Base-by-base conservation (phyloP, 768 basidiomycete species). In the Collybiopsis confluens region DNA sequence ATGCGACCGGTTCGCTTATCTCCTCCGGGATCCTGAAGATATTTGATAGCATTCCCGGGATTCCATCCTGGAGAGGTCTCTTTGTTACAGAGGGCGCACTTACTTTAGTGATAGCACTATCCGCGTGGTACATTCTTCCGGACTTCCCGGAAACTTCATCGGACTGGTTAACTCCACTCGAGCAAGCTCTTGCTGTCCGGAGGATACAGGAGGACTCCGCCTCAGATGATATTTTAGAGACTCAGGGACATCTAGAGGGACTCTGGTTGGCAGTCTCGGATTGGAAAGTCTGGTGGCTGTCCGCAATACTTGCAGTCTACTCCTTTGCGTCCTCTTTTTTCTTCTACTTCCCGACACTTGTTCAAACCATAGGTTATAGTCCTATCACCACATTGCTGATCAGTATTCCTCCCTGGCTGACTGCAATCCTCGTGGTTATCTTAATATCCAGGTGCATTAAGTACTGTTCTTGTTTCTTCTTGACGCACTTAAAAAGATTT, bases 211-310 rank as follows among this genome's bases (percentile, higher is more conserved):
- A 88, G 61, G 88, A 90, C 56, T 70, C 72, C 23, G 81, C 80
- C 24, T 70, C 79, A 13, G 71, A 74, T 10, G 81, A 83, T 53
- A 70, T 78, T 41, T 70, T 68, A 27, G 72, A 78, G 55, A 73
- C 68, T 9, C 73, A 76, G 47, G 70, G 66, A 4, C 68, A 69
- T 9, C 60, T 65, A 11, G 66, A 68, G 20, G 89, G 88, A 2
- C 64, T 93, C 2, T 62, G 69, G 35, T 67, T 88, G 56, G 88
- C 92, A 0, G 47, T 92, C 52, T 73, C 73, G 18, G 92, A 93
- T 62, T 83, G 85, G 86, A 88, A 86, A 65, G 87, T 94, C 35
- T 93, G 90, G 86, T 80, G 73, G 72, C 69, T 86, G 47, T 72
- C 78, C 45, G 51, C 81, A 40, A 72, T 77, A 10, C 63, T 81